Conservation (phyloP, 257 asterid species). For the Solanum neorickii region DNA sequence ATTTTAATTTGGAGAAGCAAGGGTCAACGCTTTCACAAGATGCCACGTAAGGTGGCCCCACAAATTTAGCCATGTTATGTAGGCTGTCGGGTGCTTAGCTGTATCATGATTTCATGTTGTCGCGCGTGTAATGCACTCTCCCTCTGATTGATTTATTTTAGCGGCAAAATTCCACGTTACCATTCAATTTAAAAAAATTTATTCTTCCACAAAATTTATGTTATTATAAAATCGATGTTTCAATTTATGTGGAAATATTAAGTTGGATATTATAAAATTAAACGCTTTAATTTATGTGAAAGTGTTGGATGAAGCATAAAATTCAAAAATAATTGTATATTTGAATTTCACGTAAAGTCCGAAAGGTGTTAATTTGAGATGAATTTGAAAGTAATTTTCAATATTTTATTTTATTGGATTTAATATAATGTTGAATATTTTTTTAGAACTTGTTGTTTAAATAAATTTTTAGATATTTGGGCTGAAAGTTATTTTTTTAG, state of each 20-base stretch:
- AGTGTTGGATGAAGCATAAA: too few species aligned
- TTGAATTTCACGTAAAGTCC: too few species aligned
- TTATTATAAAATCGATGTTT: too few species aligned
- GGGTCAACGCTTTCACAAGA: background rate
- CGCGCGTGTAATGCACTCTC: background rate
- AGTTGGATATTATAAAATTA: too few species aligned
- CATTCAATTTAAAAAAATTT: background rate
- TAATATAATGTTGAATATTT: too few species aligned
- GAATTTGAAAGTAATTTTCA: background rate
- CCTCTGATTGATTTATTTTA: background rate
- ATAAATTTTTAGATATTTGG: background rate
- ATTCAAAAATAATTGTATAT: too few species aligned
- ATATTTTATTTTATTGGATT: too few species aligned
- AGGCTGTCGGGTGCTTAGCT: background rate
- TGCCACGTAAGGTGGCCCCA: background rate
- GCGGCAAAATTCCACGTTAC: background rate
- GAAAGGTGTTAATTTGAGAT: background rate
- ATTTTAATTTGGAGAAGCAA: background rate
- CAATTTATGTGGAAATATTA: too few species aligned
- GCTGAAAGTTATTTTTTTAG: background rate
- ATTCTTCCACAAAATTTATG: too few species aligned
- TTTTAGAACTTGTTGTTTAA: too few species aligned
- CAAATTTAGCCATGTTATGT: background rate
- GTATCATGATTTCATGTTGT: background rate
- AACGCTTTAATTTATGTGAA: background rate